phyloP scores from a whole-genome alignment of 352 stramenopile species.

The Phytophthora kernoviae region DNA sequence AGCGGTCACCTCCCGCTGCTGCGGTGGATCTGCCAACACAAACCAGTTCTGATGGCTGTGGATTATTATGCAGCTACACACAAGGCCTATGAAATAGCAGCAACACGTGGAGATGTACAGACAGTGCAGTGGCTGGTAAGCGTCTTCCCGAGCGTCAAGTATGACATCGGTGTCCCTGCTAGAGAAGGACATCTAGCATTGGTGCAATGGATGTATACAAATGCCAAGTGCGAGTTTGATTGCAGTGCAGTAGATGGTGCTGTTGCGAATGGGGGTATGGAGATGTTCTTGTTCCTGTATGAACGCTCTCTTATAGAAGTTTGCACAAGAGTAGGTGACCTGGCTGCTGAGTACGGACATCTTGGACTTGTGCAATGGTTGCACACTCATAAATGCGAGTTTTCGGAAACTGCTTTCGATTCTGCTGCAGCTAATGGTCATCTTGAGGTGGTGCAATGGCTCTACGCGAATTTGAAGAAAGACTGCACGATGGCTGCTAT shows the following conservation, averaged over 20 bases:
- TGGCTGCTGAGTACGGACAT: conserved; percentile 5
- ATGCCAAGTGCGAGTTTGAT: background rate
- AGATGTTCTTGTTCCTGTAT: conserved; percentile 2
- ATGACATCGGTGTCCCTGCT: background rate
- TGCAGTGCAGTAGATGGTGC: background rate
- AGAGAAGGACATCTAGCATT: background rate
- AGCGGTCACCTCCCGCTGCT: conserved; percentile 5
- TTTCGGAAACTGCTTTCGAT: conserved; percentile 2
- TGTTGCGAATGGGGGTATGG: background rate
- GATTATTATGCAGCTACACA: conserved; percentile 1
- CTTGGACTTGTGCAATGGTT: conserved; percentile 6
- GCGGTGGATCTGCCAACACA: background rate
- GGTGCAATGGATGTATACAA: background rate
- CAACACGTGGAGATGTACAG: background rate
- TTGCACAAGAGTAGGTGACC: background rate
- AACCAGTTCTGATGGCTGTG: background rate
- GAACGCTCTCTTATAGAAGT: background rate
- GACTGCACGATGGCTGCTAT: conserved; percentile 9
- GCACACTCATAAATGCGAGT: background rate
- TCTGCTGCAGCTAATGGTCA: conserved; percentile 3
- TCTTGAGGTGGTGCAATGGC: conserved; percentile 5
- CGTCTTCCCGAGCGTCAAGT: background rate
- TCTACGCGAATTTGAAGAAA: background rate
- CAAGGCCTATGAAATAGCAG: conserved; percentile 3
- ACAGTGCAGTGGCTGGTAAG: conserved; percentile 8